Evolutionary conservation across 2,329 filamentous ascomycete genomes (phyloP).

Genomic region (Alternaria sp.): DNA sequence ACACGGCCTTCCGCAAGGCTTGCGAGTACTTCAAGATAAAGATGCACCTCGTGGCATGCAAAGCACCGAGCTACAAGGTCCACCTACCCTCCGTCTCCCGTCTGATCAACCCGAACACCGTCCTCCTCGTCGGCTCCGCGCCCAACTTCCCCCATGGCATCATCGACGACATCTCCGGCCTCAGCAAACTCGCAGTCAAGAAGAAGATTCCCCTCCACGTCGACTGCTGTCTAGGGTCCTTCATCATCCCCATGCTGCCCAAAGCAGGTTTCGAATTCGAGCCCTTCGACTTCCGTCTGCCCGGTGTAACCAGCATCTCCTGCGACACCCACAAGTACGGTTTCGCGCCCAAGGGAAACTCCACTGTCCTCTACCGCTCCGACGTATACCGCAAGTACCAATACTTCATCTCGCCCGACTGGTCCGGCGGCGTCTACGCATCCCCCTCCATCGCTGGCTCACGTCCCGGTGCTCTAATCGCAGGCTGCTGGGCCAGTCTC

Average conservation of each 20-base stretch:
- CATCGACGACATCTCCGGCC: slow-evolving; percentile 87
- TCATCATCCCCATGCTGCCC: slow-evolving; percentile 89
- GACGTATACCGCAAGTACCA: slow-evolving; percentile 82
- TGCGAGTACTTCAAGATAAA: slow-evolving; percentile 97
- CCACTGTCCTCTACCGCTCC: slow-evolving; percentile 87
- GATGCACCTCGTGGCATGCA: slow-evolving; percentile 84
- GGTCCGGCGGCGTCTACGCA: slow-evolving; percentile 95
- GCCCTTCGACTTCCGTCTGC: slow-evolving; percentile 91
- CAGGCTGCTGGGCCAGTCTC: slow-evolving; percentile 91
- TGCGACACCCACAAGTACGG: slow-evolving; percentile 99
- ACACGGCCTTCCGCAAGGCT: slow-evolving; percentile 96
- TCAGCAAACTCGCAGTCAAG: slow-evolving; percentile 81
- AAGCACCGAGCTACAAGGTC: slow-evolving; percentile 84
- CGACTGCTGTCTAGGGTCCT: slow-evolving; percentile 96
- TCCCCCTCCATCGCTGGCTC: slow-evolving; percentile 91
- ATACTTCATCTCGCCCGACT: slow-evolving; percentile 95
- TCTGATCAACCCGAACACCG: slow-evolving; percentile 91
- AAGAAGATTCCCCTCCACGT: slow-evolving; percentile 89
- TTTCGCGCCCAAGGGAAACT: slow-evolving; percentile 97
- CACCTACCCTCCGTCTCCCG: slow-evolving; percentile 78
- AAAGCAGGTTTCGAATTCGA: slow-evolving; percentile 91
- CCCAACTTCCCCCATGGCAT: slow-evolving; percentile 99
- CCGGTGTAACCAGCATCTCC: slow-evolving; percentile 92
- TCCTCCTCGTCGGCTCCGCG: slow-evolving; percentile 90
- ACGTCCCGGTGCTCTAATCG: slow-evolving; percentile 90